Base-by-base conservation (phyloP, 176 grass and related monocot genomes). In the Zoysia pacifica region DNA sequence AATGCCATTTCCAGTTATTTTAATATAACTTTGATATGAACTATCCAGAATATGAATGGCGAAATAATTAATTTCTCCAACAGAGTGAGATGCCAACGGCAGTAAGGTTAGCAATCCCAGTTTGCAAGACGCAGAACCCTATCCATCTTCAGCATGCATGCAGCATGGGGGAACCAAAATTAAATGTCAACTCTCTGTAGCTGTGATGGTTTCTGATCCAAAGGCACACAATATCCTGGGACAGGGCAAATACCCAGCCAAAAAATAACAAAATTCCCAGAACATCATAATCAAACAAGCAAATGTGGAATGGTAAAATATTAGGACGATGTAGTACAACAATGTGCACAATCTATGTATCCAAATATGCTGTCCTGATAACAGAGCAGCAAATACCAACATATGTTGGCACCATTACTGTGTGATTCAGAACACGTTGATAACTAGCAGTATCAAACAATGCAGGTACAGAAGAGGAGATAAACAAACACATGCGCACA, bases 1-100 rank as follows among this genome's bases (percentile, higher is more conserved):
- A 45, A 60, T 12, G 13, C 2, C 39, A 45, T 70, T 70, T 76
- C n/a, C 44, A 81, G 13, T 51, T 65, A 71, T 49, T 62, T 85
- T n/a, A 56, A 45, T 68, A 49, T 41, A 71, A 78, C 6, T 36
- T 9, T 46, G 38, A 61, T 37, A 13, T 7, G 2, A 70, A 58
- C 35, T 40, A 70, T 47, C 1, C 1, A 70, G 45, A 75, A 62
- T 54, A 76, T 46, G 11, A 4, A 40, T 58, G 54, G 45, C 28
- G 19, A 80, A 54, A 54, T 12, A 37, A 59, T 50, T 66, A 55
- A 48, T 18, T 18, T 41, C 71, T 73, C 40, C 59, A 77, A 44
- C 37, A 78, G 59, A 78, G 75, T 69, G n/a, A 70, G 39, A 65
- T 15, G 10, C 46, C 38, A 81, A 53, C 15, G 2, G 54, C 53